Base-by-base conservation (phyloP, 768 basidiomycete species). In the Termitomyces sp. region DNA sequence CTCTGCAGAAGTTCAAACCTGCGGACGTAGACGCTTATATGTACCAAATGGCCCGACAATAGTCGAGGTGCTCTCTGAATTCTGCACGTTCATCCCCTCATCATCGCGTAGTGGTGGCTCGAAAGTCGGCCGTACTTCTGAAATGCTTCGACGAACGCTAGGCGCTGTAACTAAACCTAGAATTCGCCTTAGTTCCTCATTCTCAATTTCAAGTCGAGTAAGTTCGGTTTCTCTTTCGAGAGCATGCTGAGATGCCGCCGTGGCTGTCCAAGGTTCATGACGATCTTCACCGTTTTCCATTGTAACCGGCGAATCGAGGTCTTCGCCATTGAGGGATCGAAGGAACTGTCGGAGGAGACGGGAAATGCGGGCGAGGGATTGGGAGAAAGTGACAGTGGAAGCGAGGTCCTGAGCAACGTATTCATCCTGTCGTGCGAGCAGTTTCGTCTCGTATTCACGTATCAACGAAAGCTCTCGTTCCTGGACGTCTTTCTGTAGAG, bases 211-310 rank as follows among this genome's bases (percentile, higher is more conserved):
- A 44, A 99, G 77, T 55, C 94, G 81, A 36, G 87, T 84, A 2
- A 99, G 84, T 76, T 99, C 96, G 69, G 88, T 89, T 71, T 98
- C 97, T 62, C 96, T 81, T 68, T 95, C 92, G 63, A 99, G 73
- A 1, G 92, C 88, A 78, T 88, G 84, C 62, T 96, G 92, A n/a
- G 83, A 79, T 2, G 76, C 74, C 45, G 68, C 66, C 3, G 71
- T 63, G 16, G 74, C 62, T 28, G 70, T 72, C 78, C 79, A 80
- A 7, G 79, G 76, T 57, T 78, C 78, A 38, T 74, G 68, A 38
- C 75, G 73, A 40, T 79, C 78, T n/a, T 73, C 76, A 36, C 71
- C 74, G 32, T 70, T 67, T 53, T 65, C 60, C 20, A 64, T 60
- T 18, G 65, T 63, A 13, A 65, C 58, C n/a, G 68, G 68, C 35